These are phyloP conservation scores for Hirsutella minnesotensis DNA, from an alignment of 2,329 filamentous ascomycete species.

Conservation along the genomic window DNA sequence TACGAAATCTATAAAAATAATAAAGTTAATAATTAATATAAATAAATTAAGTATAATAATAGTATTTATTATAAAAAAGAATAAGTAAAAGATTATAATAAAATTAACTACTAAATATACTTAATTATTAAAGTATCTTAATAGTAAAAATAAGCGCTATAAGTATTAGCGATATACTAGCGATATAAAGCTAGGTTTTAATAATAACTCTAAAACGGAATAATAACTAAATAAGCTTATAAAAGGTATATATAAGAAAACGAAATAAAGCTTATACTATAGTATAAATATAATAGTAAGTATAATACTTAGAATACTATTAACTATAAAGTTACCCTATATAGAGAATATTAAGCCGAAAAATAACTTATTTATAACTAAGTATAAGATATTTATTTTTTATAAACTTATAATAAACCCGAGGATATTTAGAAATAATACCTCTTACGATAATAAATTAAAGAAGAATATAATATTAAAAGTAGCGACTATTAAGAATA, in stretches of 20 bases:
- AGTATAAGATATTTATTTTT: too few relatives aligned
- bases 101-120: background rate
- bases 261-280: background rate
- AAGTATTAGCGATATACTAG: background rate
- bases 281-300: background rate
- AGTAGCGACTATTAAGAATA: background rate
- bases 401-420: background rate
- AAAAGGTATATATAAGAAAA: too few relatives aligned
- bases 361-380: too few relatives aligned
- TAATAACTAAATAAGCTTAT: too few relatives aligned
- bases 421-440: background rate
- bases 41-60: background rate
- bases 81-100: background rate
- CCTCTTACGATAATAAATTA: background rate
- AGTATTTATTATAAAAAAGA: background rate
- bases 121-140: background rate
- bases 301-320: too few relatives aligned
- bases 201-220: background rate
- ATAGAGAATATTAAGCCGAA: too few relatives aligned
- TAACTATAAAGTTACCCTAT: too few relatives aligned
- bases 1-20: background rate
- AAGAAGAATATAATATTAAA: background rate
- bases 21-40: background rate
- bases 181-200: background rate
- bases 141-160: background rate